These are phyloP conservation scores for Boletus coccyginus DNA, from an alignment of 768 basidiomycete species.

Conservation along the genomic window DNA sequence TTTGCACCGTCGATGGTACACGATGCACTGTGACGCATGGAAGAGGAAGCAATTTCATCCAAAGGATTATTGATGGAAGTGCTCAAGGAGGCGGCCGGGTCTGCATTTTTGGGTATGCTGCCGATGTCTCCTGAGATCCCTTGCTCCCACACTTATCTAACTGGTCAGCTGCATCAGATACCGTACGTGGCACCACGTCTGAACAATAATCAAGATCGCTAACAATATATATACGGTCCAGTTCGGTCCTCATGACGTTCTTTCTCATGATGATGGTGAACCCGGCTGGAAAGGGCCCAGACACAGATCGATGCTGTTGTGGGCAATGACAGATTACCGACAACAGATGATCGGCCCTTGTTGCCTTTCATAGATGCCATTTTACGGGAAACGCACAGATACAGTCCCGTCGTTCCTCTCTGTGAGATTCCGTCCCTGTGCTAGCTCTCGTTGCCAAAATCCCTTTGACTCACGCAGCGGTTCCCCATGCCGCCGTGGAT, in stretches of 20 bases:
- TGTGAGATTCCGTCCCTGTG: not conserved
- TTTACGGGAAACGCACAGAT: conserved; percentile 27
- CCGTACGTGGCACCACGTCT: not conserved
- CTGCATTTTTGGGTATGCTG: not conserved
- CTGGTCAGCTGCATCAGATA: conserved; percentile 1
- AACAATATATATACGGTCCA: not conserved
- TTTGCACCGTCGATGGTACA: not conserved
- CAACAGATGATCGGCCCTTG: conserved; percentile 7
- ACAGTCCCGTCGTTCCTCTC: not conserved
- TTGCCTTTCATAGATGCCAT: conserved; percentile 38
- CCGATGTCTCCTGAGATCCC: not conserved
- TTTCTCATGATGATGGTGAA: conserved; percentile 1
- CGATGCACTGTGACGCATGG: not conserved
- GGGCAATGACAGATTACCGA: conserved; percentile 11
- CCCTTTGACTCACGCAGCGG: not conserved
- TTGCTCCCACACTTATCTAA: not conserved
- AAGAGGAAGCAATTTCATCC: too few species aligned
- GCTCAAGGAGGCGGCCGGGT: not conserved
- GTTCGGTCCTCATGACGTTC: not conserved
- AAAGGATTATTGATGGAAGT: not conserved
- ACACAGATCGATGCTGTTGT: conserved; percentile 12
- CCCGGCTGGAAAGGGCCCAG: conserved; percentile 4
- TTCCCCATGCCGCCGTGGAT: conserved; percentile 5
- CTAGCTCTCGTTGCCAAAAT: not conserved
- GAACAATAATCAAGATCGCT: too few species aligned